These are phyloP conservation scores for Pseudogymnoascus destructans DNA, from an alignment of 2,329 filamentous ascomycete genomes.

Conservation along the genomic window DNA sequence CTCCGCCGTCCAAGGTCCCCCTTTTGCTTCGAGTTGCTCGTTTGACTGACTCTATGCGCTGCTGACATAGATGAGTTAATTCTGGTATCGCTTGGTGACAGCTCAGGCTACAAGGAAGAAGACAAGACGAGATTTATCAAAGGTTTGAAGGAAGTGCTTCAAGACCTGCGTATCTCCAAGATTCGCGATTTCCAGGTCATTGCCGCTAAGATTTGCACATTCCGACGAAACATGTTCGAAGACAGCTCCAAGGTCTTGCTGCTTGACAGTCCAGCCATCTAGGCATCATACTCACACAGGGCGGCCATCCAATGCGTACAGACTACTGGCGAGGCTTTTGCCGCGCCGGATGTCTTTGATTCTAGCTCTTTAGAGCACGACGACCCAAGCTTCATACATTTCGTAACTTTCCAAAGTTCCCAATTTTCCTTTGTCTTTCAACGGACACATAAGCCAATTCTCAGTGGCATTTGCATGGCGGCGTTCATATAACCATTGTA, in stretches of 20 bases:
- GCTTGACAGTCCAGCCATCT: conserved; percentile 30
- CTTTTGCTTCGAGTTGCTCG: conserved; percentile 19
- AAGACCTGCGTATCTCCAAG: conserved; percentile 44
- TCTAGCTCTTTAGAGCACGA: conserved; percentile 2
- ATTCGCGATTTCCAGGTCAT: conserved; percentile 54
- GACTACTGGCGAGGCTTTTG: neutral
- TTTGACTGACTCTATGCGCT: conserved; percentile 9
- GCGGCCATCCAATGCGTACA: neutral
- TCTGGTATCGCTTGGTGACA: conserved; percentile 56
- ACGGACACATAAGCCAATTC: conserved; percentile 3
- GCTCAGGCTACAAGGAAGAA: conserved; percentile 49
- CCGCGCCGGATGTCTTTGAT: neutral
- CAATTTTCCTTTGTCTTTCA: conserved; percentile 7
- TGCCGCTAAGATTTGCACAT: conserved; percentile 53
- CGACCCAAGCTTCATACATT: neutral
- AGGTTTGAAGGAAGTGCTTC: conserved; percentile 48
- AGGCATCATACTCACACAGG: conserved; percentile 1
- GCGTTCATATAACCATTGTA: conserved; percentile 2
- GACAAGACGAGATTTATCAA: conserved; percentile 48
- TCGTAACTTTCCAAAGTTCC: conserved; percentile 8
- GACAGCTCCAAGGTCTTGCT: conserved; percentile 51
- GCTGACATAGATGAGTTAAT: conserved; percentile 52
- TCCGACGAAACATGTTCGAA: conserved; percentile 49
- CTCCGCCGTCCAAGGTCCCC: conserved; percentile 14
- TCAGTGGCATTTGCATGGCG: conserved; percentile 5